Evolutionary conservation across 805 yeast species (phyloP).

Genomic region (Candida jianshihensis): DNA sequence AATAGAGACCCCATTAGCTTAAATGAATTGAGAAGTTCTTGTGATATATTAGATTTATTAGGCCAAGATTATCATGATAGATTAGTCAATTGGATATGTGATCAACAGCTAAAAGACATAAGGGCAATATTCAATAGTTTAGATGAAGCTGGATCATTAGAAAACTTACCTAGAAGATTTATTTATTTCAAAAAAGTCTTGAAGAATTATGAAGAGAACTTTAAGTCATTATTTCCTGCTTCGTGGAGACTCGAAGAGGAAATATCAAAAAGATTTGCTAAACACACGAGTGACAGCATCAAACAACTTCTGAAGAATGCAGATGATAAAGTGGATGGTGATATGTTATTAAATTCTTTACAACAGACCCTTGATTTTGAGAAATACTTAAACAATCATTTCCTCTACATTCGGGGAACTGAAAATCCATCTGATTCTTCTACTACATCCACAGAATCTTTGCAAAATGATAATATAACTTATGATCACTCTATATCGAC

Average conservation of each 20-base stretch:
- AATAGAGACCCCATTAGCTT: slow-evolving; percentile 21
- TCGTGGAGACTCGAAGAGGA: slow-evolving; percentile 65
- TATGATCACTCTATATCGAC: slow-evolving; percentile 44
- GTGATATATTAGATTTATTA: slow-evolving; percentile 61
- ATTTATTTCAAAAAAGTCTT: slow-evolving; percentile 73
- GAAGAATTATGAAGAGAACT: slow-evolving; percentile 47
- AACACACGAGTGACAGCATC: slow-evolving; percentile 62
- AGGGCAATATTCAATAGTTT: slow-evolving; percentile 63
- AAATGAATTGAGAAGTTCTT: slow-evolving; percentile 48
- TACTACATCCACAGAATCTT: slow-evolving; percentile 6
- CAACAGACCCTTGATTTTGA: slow-evolving; percentile 84
- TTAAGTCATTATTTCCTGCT: slow-evolving; percentile 52
- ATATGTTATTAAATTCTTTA: slow-evolving; percentile 59
- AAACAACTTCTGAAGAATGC: slow-evolving; percentile 40
- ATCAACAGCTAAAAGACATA: slow-evolving; percentile 64
- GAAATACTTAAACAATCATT: slow-evolving; percentile 55
- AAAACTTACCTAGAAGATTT: slow-evolving; percentile 75
- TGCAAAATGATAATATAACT: slow-evolving; percentile 17
- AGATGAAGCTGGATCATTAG: slow-evolving; percentile 94
- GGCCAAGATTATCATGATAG: slow-evolving; percentile 51
- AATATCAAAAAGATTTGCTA: slow-evolving; percentile 57
- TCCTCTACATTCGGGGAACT: slow-evolving; percentile 39
- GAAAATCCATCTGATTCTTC: slow-evolving; percentile 20
- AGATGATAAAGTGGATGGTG: slow-evolving; percentile 45
- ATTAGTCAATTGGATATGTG: slow-evolving; percentile 67